Evolutionary conservation across 305 asterid species (phyloP).

Genomic region (Fraxinus baroniana): DNA sequence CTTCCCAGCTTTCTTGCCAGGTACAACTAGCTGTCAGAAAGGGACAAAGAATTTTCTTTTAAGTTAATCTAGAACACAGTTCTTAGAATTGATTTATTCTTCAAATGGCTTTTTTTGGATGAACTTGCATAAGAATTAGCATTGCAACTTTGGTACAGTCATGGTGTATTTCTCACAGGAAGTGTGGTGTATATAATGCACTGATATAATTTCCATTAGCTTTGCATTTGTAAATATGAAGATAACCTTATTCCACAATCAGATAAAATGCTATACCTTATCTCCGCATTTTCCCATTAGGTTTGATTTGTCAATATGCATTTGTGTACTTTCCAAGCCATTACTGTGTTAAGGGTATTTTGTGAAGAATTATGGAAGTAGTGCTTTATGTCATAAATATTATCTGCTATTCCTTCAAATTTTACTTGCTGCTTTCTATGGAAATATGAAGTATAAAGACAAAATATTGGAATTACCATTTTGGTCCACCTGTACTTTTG

Average conservation of each 20-base stretch:
- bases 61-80: neutral
- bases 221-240: neutral
- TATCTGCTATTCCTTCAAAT: too few species aligned
- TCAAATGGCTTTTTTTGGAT: neutral
- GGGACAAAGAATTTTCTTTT: neutral
- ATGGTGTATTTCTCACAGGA: neutral
- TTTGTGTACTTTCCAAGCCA: too few species aligned
- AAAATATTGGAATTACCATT: neutral
- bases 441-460: neutral
- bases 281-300: too few species aligned
- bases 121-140: neutral
- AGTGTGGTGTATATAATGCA: neutral
- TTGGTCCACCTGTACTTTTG: neutral
- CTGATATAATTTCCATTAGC: neutral
- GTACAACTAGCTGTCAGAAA: constrained; percentile 27
- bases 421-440: neutral
- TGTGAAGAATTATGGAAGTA: too few species aligned
- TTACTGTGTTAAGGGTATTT: too few species aligned
- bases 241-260: neutral
- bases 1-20: constrained; percentile 88
- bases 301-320: neutral
- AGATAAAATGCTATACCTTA: neutral
- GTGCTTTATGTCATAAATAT: too few species aligned
- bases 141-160: neutral
- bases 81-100: neutral